Evolutionary conservation across 129 eudicot species (phyloP).

Genomic region (Glebionis coronaria): DNA sequence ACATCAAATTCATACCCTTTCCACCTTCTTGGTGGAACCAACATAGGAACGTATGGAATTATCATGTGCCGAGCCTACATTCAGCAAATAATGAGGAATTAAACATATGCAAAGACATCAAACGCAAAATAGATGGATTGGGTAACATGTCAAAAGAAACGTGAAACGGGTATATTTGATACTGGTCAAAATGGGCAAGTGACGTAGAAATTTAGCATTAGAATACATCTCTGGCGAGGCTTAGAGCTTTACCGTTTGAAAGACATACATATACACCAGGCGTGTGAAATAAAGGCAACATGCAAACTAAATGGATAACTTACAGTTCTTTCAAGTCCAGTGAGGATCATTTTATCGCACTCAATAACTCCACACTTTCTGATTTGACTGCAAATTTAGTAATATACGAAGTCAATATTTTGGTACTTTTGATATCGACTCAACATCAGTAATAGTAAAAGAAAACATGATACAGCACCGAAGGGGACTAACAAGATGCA

Average conservation of each 20-base stretch:
- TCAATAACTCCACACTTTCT: constrained; percentile 88
- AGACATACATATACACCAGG: background rate
- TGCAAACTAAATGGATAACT: constrained; percentile 31
- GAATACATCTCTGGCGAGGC: background rate
- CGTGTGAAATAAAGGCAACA: constrained; percentile 4
- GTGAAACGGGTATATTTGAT: constrained; percentile 4
- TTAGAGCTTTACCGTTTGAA: background rate
- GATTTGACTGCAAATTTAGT: constrained; percentile 29
- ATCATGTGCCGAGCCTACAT: constrained; percentile 82
- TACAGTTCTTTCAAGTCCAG: constrained; percentile 81
- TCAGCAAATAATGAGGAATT: constrained; percentile 9
- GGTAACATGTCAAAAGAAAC: constrained; percentile 11
- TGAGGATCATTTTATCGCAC: constrained; percentile 76
- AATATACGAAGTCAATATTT: background rate
- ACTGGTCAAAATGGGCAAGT: background rate
- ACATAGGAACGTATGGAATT: constrained; percentile 93
- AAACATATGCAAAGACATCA: background rate
- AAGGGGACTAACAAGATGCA: constrained; percentile 10
- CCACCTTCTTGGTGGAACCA: constrained; percentile 94
- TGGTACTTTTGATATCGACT: constrained; percentile 15
- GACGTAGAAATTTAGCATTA: background rate
- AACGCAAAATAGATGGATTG: background rate
- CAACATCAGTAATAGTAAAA: constrained; percentile 5
- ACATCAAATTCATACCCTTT: constrained; percentile 54
- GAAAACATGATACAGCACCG: background rate